phyloP scores from a whole-genome alignment of 805 yeast genomes.

The Cyberlindnera maritima region DNA sequence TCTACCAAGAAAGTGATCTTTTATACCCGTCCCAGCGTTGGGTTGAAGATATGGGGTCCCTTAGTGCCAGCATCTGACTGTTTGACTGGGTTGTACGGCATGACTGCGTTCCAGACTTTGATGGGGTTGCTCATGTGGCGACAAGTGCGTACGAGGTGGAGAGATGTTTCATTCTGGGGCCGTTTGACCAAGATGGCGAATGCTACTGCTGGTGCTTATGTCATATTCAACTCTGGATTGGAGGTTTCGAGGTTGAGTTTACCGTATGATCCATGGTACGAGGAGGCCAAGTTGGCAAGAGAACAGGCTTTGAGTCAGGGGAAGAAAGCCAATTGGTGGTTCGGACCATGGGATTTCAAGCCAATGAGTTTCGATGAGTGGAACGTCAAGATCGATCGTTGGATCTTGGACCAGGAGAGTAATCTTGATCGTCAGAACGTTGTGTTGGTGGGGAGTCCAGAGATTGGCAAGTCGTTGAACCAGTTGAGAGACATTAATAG shows the following conservation, averaged over 20 bases:
- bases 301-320: slow-evolving; percentile 42
- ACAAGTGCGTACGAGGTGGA: slow-evolving; percentile 26
- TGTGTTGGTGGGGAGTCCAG: slow-evolving; percentile 14
- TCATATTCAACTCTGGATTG: slow-evolving; percentile 52
- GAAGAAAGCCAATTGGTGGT: slow-evolving; percentile 55
- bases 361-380: slow-evolving; percentile 48
- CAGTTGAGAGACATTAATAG: slow-evolving; percentile 17
- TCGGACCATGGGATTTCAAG: slow-evolving; percentile 56
- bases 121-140: slow-evolving; percentile 39
- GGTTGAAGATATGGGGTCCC: slow-evolving; percentile 66
- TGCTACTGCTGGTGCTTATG: slow-evolving; percentile 40
- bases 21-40: slow-evolving; percentile 52
- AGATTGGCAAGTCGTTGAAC: slow-evolving; percentile 17
- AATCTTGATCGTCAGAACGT: slow-evolving; percentile 11
- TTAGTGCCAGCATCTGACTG: slow-evolving; percentile 72
- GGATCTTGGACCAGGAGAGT: slow-evolving; percentile 25
- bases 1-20: slow-evolving; percentile 11
- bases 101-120: slow-evolving; percentile 51
- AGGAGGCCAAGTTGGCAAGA: slow-evolving; percentile 59
- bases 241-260: slow-evolving; percentile 51
- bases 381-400: slow-evolving; percentile 24
- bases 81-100: slow-evolving; percentile 46
- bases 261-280: slow-evolving; percentile 68
- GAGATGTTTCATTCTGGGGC: slow-evolving; percentile 26
- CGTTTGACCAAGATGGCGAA: slow-evolving; percentile 33